Evolutionary conservation across 352 stramenopile species (phyloP).

Genomic region (Phytophthora foliorum): DNA sequence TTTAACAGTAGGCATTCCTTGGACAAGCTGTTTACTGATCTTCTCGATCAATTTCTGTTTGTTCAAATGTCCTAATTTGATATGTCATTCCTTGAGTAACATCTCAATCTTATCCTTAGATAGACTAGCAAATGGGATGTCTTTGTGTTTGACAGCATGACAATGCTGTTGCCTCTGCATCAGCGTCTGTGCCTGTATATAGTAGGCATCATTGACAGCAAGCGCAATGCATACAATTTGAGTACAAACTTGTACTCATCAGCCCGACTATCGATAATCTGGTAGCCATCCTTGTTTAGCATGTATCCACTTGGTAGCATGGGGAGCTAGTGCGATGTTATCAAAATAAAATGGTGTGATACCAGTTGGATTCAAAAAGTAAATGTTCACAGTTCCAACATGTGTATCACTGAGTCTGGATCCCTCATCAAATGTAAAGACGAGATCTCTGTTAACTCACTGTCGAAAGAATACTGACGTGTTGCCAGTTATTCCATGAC

Average conservation of each 20-base stretch:
- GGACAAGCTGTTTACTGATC: background rate
- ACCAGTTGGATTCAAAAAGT: background rate
- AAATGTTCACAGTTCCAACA: background rate
- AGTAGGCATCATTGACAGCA: background rate
- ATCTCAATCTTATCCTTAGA: too few relatives aligned
- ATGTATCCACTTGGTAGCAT: too few relatives aligned
- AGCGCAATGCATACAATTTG: background rate
- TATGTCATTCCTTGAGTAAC: background rate
- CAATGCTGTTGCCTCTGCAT: background rate
- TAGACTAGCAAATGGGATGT: too few relatives aligned
- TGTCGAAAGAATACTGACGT: background rate
- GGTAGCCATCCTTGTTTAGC: too few relatives aligned
- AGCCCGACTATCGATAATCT: too few relatives aligned
- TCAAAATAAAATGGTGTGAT: background rate
- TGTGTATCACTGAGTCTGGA: background rate
- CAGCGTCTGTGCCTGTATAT: background rate
- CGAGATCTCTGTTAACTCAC: background rate
- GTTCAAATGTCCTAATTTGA: background rate
- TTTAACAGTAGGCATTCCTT: background rate
- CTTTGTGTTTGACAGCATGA: too few relatives aligned
- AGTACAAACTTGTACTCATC: background rate
- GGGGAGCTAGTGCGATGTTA: background rate
- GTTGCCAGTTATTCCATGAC: background rate
- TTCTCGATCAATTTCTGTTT: background rate
- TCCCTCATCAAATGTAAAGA: conserved; percentile 2